These are phyloP conservation scores for Pseudogymnoascus pannorum DNA, from an alignment of 2,329 filamentous ascomycete genomes.

Conservation along the genomic window DNA sequence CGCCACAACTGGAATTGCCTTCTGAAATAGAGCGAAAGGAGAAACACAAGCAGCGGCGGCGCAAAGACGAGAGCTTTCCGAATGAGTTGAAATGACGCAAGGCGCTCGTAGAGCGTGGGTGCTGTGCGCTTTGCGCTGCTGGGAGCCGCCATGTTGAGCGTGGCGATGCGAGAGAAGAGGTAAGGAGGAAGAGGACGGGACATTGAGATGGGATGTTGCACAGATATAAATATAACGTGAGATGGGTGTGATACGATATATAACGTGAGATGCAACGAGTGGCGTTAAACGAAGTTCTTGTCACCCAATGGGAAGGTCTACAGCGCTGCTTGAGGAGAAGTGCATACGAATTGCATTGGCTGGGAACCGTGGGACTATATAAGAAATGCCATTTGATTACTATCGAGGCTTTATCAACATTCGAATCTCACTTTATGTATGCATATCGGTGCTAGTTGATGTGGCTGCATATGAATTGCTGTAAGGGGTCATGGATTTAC, in stretches of 20 bases:
- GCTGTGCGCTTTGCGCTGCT: not conserved
- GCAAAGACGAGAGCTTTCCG: not conserved
- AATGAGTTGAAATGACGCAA: not conserved
- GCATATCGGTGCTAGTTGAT: not conserved
- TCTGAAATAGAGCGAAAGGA: not conserved
- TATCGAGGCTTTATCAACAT: not conserved
- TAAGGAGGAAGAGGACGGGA: not conserved
- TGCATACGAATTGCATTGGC: not conserved
- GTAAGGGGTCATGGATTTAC: not conserved
- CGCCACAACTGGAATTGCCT: constrained; percentile 5
- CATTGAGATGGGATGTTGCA: not conserved
- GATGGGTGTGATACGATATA: not conserved
- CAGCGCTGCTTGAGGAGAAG: not conserved
- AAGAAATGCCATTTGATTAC: not conserved
- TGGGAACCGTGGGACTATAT: not conserved
- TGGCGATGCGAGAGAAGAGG: not conserved
- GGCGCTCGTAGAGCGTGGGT: not conserved
- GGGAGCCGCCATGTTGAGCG: not conserved
- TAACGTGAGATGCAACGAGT: not conserved
- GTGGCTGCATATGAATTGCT: not conserved
- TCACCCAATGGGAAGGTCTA: not conserved
- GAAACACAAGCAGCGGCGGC: constrained; percentile 4
- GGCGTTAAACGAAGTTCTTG: not conserved
- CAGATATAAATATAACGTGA: constrained; percentile 1
- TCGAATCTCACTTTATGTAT: not conserved